Evolutionary conservation across 306 rosid species (phyloP).

Genomic region (Sphenostylis stenocarpa): DNA sequence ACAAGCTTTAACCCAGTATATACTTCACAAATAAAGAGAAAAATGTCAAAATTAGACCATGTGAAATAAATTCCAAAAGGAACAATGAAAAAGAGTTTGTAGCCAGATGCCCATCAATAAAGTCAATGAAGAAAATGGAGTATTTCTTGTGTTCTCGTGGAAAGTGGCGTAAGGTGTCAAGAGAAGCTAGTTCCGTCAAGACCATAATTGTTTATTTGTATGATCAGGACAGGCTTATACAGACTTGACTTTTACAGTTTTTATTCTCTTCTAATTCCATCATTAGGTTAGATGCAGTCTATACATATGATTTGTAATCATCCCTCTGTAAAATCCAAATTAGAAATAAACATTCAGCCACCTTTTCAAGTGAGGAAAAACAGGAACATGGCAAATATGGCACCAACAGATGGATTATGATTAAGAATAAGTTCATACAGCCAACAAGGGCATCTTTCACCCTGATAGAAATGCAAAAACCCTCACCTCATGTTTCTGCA

Average conservation of each 20-base stretch:
- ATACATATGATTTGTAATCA: not conserved
- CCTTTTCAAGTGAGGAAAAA: not conserved
- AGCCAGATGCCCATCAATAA: not conserved
- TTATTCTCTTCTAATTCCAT: not conserved
- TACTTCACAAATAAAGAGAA: not conserved
- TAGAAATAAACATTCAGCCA: not conserved
- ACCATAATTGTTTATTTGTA: not conserved
- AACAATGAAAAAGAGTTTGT: not conserved
- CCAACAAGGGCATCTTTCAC: not conserved
- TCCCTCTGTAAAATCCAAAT: not conserved
- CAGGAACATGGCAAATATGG: not conserved
- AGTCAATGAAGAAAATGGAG: not conserved
- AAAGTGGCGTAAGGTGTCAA: not conserved
- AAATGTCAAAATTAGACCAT: not conserved
- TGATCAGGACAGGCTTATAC: not conserved
- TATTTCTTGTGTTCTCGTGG: not conserved
- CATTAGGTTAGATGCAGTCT: not conserved
- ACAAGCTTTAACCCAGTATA: not conserved
- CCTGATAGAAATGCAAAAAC: not conserved
- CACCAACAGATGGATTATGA: not conserved
- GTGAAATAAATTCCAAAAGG: not conserved
- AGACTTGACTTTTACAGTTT: not conserved
- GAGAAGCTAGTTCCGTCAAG: too few species aligned
- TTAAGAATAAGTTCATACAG: not conserved
- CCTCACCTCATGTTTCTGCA: constrained; percentile 63